phyloP scores from a whole-genome alignment of 305 asterid species.

The Plantago rigida region DNA sequence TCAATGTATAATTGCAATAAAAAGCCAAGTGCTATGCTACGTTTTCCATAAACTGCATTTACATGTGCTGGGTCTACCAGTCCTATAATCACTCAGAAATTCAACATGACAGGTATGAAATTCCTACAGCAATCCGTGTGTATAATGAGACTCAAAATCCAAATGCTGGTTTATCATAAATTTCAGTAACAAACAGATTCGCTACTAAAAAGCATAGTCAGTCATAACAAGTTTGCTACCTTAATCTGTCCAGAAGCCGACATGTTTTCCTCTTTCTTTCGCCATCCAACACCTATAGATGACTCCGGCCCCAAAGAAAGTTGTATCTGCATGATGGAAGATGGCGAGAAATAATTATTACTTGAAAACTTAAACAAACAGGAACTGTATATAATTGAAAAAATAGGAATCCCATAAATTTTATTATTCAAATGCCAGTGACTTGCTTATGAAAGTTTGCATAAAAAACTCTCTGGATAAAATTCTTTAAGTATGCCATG shows the following conservation, averaged over 20 bases:
- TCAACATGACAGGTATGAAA: no score
- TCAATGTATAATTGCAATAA: no score
- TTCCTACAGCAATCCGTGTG: neutral
- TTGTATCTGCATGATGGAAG: conserved; percentile 55
- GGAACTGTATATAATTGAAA: no score
- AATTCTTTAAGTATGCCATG: neutral
- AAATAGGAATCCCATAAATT: neutral
- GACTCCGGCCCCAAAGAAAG: conserved; percentile 79
- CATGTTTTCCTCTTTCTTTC: conserved; percentile 60
- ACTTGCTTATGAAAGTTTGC: conserved; percentile 16
- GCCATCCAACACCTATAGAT: conserved; percentile 82
- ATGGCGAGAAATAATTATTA: conserved; percentile 5
- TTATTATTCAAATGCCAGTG: neutral
- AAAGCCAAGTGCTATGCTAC: no score
- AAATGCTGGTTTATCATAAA: neutral
- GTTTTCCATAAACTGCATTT: no score
- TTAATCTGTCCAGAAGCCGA: conserved; percentile 83
- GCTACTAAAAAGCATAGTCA: conserved; percentile 6
- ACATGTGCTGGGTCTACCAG: no score
- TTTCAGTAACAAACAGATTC: conserved; percentile 10
- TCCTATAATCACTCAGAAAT: no score
- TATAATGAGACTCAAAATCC: neutral
- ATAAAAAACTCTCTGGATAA: neutral
- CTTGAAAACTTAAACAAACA: conserved; percentile 3
- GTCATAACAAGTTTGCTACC: conserved; percentile 39